Base-by-base conservation (phyloP, 805 yeast species). In the Candida vartiovaarae region DNA sequence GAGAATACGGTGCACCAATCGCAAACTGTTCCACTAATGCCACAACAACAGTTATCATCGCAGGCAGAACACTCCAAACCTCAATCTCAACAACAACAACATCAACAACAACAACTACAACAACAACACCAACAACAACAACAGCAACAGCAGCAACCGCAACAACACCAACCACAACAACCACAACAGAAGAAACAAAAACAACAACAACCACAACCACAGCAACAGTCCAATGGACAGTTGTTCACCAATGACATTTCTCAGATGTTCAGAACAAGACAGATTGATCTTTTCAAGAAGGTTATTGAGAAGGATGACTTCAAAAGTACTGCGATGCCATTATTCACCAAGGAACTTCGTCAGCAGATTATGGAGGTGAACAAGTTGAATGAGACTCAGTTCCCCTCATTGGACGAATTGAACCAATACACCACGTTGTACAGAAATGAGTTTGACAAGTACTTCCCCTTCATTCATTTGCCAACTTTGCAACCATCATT, bases 401-500 rank as follows among this genome's bases (percentile, higher is more conserved):
- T 89, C 52, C 96, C 96, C 0, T 75, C 80, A 8, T 66, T 82
- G 39, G 80, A 77, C 24, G 95, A 89, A 52, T 66, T 90, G 54
- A 89, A 87, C 59, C 74, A 78, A 38, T 90, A 86, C 61, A 74
- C 84, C 52, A 72, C 76, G n/a, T 68, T 89, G 9, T 90, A 80
- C 64, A 85, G 78, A 51, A 71, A 74, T 41, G 89, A 87, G 56
- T 89, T 88, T 63, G 84, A 84, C 65, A 77, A 76, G 44, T 89
- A 84, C 59, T 82, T 87, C 63, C 90, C 95, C 25, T 88, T 89
- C 59, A 76, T 90, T 49, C 96, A 89, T 63, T 65, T 84, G 38
- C 85, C 86, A 23, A 75, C 74, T 39, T 70, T 76, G 48, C 64
- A 66, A 39, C 72, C 68, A 65, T 72, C 59, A 58, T 72, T 63